Evolutionary conservation across 2,329 filamentous ascomycete genomes (phyloP).

Genomic region (Penicillium expansum): DNA sequence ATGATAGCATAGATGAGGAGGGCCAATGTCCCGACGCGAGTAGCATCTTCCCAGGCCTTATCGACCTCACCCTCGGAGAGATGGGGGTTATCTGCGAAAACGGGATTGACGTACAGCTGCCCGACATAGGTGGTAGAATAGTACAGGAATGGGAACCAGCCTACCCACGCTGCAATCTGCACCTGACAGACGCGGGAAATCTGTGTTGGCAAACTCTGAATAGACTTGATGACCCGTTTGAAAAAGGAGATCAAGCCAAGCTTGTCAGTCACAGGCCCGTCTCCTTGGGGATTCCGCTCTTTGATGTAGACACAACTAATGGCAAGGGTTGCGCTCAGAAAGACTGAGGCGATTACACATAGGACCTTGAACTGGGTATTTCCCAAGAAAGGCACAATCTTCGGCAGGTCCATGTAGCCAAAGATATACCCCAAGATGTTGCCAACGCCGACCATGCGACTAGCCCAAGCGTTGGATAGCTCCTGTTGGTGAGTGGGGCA

Average conservation of each 20-base stretch:
- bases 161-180: slow-evolving; percentile 86
- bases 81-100: slow-evolving; percentile 71
- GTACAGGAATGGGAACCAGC: slow-evolving; percentile 93
- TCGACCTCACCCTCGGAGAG: slow-evolving; percentile 76
- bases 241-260: slow-evolving; percentile 77
- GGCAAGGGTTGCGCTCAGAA: slow-evolving; percentile 65
- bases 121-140: slow-evolving; percentile 94
- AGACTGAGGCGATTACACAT: slow-evolving; percentile 76
- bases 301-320: slow-evolving; percentile 68
- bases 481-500: slow-evolving; percentile 92
- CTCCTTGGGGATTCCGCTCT: slow-evolving; percentile 76
- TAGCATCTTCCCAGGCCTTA: slow-evolving; percentile 76
- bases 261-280: slow-evolving; percentile 59
- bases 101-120: slow-evolving; percentile 86
- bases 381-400: slow-evolving; percentile 74
- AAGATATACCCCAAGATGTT: slow-evolving; percentile 90
- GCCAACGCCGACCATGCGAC: slow-evolving; percentile 77
- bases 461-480: slow-evolving; percentile 90
- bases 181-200: slow-evolving; percentile 78
- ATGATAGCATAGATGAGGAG: slow-evolving; percentile 84
- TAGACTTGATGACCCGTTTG: slow-evolving; percentile 69
- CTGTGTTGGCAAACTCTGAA: slow-evolving; percentile 75
- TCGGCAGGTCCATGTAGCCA: slow-evolving; percentile 77
- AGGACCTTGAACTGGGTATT: slow-evolving; percentile 90
- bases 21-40: slow-evolving; percentile 83